Percentiles rank a stretch among this genome's conserved stretches.
Evolutionary conservation across 202 grass and related monocot genomes (phyloP).

Genomic region (Panicum virgatum): DNA sequence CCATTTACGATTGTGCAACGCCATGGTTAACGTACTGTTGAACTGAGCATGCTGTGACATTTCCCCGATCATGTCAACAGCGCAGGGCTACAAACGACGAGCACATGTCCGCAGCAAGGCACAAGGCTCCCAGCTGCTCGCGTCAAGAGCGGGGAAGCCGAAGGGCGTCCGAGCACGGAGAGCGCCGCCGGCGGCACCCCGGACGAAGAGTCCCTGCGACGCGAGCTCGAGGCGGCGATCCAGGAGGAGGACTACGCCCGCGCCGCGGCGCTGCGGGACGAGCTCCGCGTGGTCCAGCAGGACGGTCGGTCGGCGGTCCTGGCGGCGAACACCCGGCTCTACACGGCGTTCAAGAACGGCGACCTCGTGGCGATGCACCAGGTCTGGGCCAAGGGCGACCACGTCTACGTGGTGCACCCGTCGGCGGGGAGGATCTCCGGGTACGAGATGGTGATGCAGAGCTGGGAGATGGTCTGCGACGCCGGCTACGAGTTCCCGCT

Average conservation of each 20-base stretch:
- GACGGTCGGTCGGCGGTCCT: slow-evolving; percentile 61
- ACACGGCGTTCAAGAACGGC: slow-evolving; percentile 77
- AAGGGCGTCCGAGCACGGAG: slow-evolving; percentile 53
- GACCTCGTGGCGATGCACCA: slow-evolving; percentile 65
- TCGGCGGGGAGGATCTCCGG: slow-evolving; percentile 61
- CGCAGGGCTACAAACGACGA: slow-evolving; percentile 44
- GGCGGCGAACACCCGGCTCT: slow-evolving; percentile 67
- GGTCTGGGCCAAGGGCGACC: slow-evolving; percentile 72
- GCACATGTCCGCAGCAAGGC: not conserved
- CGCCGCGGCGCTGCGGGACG: slow-evolving; percentile 62
- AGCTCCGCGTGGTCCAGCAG: slow-evolving; percentile 61
- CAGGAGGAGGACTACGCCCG: slow-evolving; percentile 77
- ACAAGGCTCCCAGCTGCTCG: slow-evolving; percentile 16
- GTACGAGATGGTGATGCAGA: slow-evolving; percentile 80
- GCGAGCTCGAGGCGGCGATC: slow-evolving; percentile 57
- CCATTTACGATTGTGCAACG: not conserved
- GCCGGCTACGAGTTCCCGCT: slow-evolving; percentile 82
- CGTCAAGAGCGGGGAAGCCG: slow-evolving; percentile 71
- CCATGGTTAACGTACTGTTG: not conserved
- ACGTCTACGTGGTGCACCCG: no score
- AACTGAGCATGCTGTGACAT: slow-evolving; percentile 15
- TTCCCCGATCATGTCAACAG: slow-evolving; percentile 21
- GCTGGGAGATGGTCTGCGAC: slow-evolving; percentile 87
- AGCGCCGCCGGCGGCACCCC: not conserved
- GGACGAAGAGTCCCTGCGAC: slow-evolving; percentile 58